These are phyloP conservation scores for Mortierella sp. DNA, from an alignment of 371 early-diverging fungal species.

Conservation along the genomic window DNA sequence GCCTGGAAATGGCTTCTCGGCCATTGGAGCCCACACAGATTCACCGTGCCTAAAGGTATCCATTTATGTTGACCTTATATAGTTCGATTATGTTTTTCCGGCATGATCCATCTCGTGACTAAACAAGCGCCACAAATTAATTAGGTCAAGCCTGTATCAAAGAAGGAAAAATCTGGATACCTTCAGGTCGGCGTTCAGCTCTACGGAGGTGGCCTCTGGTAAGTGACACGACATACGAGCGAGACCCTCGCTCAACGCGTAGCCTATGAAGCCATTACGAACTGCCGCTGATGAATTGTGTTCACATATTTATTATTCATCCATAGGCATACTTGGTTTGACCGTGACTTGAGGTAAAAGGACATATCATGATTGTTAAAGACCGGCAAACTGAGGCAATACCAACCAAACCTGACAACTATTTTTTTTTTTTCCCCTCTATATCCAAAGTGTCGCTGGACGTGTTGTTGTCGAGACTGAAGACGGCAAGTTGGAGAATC, in stretches of 20 bases:
- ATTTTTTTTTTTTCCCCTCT: neutral
- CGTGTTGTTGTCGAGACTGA: slow-evolving; percentile 86
- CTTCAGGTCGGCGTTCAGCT: slow-evolving; percentile 91
- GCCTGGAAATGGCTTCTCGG: slow-evolving; percentile 87
- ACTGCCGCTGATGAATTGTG: neutral
- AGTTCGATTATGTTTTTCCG: neutral
- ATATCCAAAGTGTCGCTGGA: slow-evolving; percentile 86
- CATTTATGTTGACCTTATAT: neutral
- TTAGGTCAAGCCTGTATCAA: slow-evolving; percentile 93
- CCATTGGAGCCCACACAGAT: slow-evolving; percentile 97
- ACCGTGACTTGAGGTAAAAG: slow-evolving; percentile 84
- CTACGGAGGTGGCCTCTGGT: slow-evolving; percentile 97
- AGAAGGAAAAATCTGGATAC: slow-evolving; percentile 86
- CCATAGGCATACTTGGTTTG: slow-evolving; percentile 97
- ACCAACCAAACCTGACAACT: neutral
- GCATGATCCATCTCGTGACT: neutral
- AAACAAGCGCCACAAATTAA: neutral
- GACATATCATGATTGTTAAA: neutral
- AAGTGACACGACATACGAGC: slow-evolving; percentile 11
- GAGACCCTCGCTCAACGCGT: neutral
- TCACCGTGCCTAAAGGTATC: slow-evolving; percentile 94
- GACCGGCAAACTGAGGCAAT: neutral
- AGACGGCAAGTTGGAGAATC: slow-evolving; percentile 77
- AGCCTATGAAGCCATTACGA: neutral
- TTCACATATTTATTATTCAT: neutral